Conservation (phyloP, 257 asterid species). For the Lithospermum erythrorhizon region DNA sequence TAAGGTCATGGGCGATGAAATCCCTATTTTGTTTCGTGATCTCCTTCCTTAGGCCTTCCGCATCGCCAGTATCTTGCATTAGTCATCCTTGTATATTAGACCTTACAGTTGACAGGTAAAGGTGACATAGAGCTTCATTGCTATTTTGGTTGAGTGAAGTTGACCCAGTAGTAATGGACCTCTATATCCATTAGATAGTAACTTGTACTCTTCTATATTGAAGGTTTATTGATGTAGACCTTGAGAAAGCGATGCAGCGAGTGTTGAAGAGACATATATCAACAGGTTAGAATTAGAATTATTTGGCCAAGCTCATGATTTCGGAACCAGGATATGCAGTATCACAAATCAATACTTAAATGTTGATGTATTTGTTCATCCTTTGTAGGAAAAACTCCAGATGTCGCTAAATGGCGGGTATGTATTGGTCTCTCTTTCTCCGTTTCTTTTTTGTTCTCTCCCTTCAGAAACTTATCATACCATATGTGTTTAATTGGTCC, state of each 20-base stretch:
- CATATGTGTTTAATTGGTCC: not conserved
- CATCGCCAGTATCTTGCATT: no score
- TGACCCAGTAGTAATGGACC: not conserved
- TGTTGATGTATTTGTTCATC: slow-evolving; percentile 15
- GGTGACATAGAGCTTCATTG: not conserved
- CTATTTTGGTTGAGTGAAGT: slow-evolving; percentile 2
- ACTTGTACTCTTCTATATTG: not conserved
- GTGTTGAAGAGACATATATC: slow-evolving; percentile 72
- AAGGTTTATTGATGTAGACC: slow-evolving; percentile 83
- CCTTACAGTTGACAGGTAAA: not conserved
- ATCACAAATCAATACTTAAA: not conserved
- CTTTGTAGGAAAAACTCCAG: slow-evolving; percentile 55
- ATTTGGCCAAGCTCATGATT: no score
- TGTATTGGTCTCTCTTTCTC: slow-evolving; percentile 5
- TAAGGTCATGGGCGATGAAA: not conserved
- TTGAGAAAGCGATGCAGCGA: slow-evolving; percentile 76
- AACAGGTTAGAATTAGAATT: slow-evolving; percentile 37
- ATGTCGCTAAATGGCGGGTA: slow-evolving; percentile 92
- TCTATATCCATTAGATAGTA: not conserved
- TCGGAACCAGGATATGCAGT: not conserved
- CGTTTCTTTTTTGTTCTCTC: slow-evolving; percentile 4
- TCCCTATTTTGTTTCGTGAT: not conserved
- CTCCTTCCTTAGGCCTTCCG: not conserved
- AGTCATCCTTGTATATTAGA: not conserved
- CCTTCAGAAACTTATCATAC: not conserved